Base-by-base conservation (phyloP, 2,329 filamentous ascomycete species). In the Sordariomycetes sp. region DNA sequence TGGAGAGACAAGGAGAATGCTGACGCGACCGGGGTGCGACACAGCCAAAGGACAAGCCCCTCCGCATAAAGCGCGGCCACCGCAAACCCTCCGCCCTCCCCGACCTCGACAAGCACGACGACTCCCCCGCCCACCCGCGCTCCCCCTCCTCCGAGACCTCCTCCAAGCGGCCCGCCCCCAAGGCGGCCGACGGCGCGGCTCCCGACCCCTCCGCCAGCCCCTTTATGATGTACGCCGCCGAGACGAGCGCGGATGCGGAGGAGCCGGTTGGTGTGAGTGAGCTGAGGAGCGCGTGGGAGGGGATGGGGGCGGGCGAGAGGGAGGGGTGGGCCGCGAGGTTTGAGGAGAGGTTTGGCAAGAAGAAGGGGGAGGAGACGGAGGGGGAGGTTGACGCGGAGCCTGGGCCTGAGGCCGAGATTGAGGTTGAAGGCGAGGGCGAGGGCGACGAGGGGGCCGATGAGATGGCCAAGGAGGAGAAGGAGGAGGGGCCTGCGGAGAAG, bases 11-110 rank as follows among this genome's bases (percentile, higher is more conserved):
- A 25, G 10, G 20, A 34, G 17, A 42, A 45, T n/a, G 34, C 50
- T 42, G 36, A 52, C 42, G 34, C 36, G 28, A 32, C 34, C 35
- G 17, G 50, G 13, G 42, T 24, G 13, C 42, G 24, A 25, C 61
- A 65, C 68, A 88, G 85, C 87, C 87, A 36, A 86, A 89, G 70
- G 86, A 90, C 65, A 90, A 90, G 70, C 87, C 87, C 34, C 73
- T 90, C 61, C 81, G 87, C 35, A 84, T 81, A 61, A 90, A 90
- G 74, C 80, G 87, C 57, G 84, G 84, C 59, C 84, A 89, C 65
- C 74, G 85, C 56, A 85, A 85, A 69, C 73, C 76, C 25, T 80
- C 79, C 39, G 68, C 75, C 57, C 67, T 75, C 57, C 69, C 71
- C 59, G 77, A 78, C 61, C 66, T 78, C 32, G 70, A 74, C 54